Evolutionary conservation across 2,329 filamentous ascomycete genomes (phyloP), one percentile per base, ranked within the genome.

Genomic region (Ophiosphaerella korrae): DNA sequence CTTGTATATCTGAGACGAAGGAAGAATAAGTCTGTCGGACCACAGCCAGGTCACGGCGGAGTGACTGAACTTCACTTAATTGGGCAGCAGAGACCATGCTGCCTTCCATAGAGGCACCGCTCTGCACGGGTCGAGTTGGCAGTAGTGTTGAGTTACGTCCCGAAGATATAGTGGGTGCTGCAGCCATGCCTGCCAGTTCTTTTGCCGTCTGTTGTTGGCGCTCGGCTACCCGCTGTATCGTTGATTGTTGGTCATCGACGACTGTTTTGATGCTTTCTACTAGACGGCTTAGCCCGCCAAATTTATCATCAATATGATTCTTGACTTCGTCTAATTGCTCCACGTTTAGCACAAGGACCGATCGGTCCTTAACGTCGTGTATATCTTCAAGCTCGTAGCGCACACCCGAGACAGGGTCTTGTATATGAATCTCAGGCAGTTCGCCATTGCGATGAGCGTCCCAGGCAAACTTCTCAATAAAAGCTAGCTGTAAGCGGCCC

Each of bases 381-480:
- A 99, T 79, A 68, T 99, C 94, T 72, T 99, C 94, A 21, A 99
- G 78, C 75, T 99, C 94, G 72, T 99, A 93, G 13, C 94, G 88
- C n/a, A 99, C 89, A 0, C 94, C 94, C 7, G 94, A 97, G 2
- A 97, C 84, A 0, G 92, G 88, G 71, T 99, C 94, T 72, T 99
- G 94, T 13, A 99, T 94, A 72, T 99, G 97, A 13, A 99, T 97
- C 64, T 99, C 94, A 0, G 94, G 94, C 39, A 99, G 77, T 70
- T 99, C 94, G 7, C 94, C 94, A 65, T 97, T 95, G 53, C 91
- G 88, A 63, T 97, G 92, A 1, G 93, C 97, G 64, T 96, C 97
- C 92, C 95, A 99, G 0, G 93, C 94, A 70, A 99, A 99, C 71
- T 97, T 99, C 63, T 99, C 94, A 63, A 99, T 99, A 64, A 99